These are phyloP conservation scores for Spiromastix sp. DNA, from an alignment of 2,329 filamentous ascomycete genomes.

Conservation along the genomic window DNA sequence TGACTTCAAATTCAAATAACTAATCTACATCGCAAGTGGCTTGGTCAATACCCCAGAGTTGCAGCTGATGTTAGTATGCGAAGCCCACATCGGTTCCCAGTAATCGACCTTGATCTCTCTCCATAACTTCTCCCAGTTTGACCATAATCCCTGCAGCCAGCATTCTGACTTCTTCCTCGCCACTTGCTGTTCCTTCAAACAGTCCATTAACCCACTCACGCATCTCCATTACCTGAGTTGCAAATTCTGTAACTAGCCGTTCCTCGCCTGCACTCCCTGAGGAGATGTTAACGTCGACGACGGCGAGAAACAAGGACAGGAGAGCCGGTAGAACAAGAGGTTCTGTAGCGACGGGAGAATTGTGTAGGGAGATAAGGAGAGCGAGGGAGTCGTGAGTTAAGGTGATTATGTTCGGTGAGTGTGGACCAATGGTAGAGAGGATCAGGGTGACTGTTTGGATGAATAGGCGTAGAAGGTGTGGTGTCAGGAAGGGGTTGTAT, in stretches of 20 bases:
- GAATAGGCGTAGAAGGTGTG: conserved; percentile 66
- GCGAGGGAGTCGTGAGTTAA: conserved; percentile 80
- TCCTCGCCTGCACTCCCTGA: conserved; percentile 45
- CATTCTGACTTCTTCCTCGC: conserved; percentile 33
- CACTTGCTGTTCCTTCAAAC: conserved; percentile 48
- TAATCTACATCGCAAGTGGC: too few relatives aligned
- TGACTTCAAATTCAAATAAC: too few relatives aligned
- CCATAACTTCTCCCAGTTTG: conserved; percentile 67
- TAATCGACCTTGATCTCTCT: conserved; percentile 66
- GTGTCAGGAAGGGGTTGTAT: conserved; percentile 57
- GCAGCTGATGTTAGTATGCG: conserved; percentile 22
- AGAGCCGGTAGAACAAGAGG: conserved; percentile 60
- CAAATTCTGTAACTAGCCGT: conserved; percentile 61
- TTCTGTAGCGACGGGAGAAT: conserved; percentile 45
- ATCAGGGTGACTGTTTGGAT: conserved; percentile 78
- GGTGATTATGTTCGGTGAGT: conserved; percentile 62
- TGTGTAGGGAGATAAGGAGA: conserved; percentile 62
- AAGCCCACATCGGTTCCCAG: conserved; percentile 56
- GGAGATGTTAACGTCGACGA: conserved; percentile 65
- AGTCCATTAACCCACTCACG: conserved; percentile 74
- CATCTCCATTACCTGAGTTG: conserved; percentile 71
- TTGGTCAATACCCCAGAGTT: too few relatives aligned
- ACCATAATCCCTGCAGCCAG: conserved; percentile 75
- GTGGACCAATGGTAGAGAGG: conserved; percentile 71
- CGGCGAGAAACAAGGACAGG: conserved; percentile 65